A percentile compares a stretch with the other conserved stretches of the same genome.
Evolutionary conservation across 2,329 filamentous ascomycete species (phyloP).

Genomic region (Aureobasidium sp.): DNA sequence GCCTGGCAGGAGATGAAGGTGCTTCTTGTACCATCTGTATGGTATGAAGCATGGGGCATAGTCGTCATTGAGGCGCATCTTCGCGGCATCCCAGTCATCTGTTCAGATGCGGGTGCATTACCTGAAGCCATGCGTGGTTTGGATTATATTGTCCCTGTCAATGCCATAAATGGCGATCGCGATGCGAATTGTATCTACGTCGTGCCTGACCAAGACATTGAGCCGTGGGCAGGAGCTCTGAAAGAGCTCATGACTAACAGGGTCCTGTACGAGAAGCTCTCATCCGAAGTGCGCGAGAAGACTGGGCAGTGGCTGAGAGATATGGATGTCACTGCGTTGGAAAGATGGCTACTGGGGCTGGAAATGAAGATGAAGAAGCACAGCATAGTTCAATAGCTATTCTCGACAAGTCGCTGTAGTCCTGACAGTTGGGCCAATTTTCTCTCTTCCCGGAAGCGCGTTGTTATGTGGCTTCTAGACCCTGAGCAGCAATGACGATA

Average conservation of each 20-base stretch:
- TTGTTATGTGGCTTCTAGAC: no score
- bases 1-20: conserved; percentile 18
- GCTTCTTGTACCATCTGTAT: conserved; percentile 20
- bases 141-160: background rate
- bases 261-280: background rate
- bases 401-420: background rate
- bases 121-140: conserved; percentile 18
- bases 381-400: background rate
- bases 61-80: conserved; percentile 20
- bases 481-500: no score
- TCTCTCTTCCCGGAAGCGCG: no score
- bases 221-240: conserved; percentile 6
- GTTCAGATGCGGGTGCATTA: conserved; percentile 19
- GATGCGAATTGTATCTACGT: background rate
- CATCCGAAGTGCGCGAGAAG: background rate
- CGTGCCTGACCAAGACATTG: conserved; percentile 16
- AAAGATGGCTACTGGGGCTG: background rate
- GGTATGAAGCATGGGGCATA: conserved; percentile 21
- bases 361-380: background rate
- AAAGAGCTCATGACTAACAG: conserved; percentile 9
- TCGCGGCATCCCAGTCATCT: conserved; percentile 21
- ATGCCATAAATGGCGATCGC: conserved; percentile 4
- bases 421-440: no score
- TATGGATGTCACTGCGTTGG: background rate
- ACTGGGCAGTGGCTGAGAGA: background rate